A percentile compares a stretch with the other conserved stretches of the same genome.
Conservation (phyloP, 352 stramenopile genomes). For the Pythium volutum region DNA sequence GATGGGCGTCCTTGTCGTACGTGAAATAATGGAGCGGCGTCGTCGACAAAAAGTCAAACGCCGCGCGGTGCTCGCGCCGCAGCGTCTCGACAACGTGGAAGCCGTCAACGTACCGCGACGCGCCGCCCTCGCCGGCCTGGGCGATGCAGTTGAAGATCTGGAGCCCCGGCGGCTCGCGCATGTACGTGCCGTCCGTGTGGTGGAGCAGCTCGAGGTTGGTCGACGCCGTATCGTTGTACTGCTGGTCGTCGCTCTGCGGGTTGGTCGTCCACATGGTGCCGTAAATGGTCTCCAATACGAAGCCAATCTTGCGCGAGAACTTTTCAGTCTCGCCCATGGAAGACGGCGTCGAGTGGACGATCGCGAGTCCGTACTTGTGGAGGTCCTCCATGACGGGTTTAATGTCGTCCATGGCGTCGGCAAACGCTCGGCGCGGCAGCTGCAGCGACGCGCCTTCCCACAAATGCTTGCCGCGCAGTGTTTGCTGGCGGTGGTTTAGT, state of each 20-base stretch:
- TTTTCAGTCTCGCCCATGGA: slow-evolving; percentile 79
- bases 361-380: slow-evolving; percentile 67
- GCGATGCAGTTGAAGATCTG: slow-evolving; percentile 90
- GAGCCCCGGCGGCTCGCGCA: slow-evolving; percentile 78
- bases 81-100: slow-evolving; percentile 78
- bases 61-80: slow-evolving; percentile 44
- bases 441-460: slow-evolving; percentile 45
- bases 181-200: slow-evolving; percentile 89
- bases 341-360: slow-evolving; percentile 58
- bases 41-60: slow-evolving; percentile 67
- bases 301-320: slow-evolving; percentile 80
- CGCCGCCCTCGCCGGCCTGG: slow-evolving; percentile 65
- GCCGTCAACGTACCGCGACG: slow-evolving; percentile 78
- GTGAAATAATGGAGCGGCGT: slow-evolving; percentile 76
- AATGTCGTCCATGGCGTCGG: slow-evolving; percentile 43
- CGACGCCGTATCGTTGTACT: slow-evolving; percentile 87
- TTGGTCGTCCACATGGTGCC: slow-evolving; percentile 89
- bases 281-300: slow-evolving; percentile 86
- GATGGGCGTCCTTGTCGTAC: slow-evolving; percentile 69
- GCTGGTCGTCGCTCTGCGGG: slow-evolving; percentile 56
- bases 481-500: slow-evolving; percentile 53
- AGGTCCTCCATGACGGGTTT: slow-evolving; percentile 69
- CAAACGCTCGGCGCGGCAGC: slow-evolving; percentile 50
- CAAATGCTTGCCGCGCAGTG: slow-evolving; percentile 43
- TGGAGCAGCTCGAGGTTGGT: slow-evolving; percentile 82